A percentile compares a stretch with the other conserved stretches of the same genome.
Evolutionary conservation across 371 early-diverging fungal genomes (phyloP).

Genomic region (Mortierella sp.): DNA sequence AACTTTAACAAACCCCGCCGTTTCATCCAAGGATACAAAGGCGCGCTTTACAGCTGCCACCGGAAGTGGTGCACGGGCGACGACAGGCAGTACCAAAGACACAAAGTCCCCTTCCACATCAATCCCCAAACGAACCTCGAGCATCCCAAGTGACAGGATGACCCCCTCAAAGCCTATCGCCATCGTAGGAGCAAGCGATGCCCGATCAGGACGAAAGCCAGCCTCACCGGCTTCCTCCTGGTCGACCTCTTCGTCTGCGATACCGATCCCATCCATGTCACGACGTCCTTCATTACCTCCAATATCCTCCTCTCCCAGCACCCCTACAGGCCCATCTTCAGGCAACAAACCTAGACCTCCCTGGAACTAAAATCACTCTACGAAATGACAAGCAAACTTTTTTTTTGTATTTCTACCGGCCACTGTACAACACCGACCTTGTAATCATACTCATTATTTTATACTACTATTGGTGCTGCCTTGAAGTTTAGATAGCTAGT

Average conservation of each 20-base stretch:
- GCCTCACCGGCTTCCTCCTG: conserved; percentile 25
- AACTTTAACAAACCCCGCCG: neutral
- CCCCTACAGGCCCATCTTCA: conserved; percentile 5
- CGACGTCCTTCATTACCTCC: conserved; percentile 18
- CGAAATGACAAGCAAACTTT: neutral
- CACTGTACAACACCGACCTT: conserved; percentile 7
- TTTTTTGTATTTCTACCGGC: conserved; percentile 6
- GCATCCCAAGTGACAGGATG: neutral
- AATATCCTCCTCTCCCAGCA: conserved; percentile 6
- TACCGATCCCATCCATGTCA: neutral
- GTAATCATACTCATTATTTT: neutral
- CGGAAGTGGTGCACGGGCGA: neutral
- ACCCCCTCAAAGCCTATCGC: conserved; percentile 19
- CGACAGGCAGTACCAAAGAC: neutral
- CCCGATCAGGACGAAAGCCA: conserved; percentile 14
- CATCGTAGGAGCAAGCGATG: conserved; percentile 7
- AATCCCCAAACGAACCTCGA: neutral
- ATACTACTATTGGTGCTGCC: neutral
- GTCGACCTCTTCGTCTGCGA: conserved; percentile 5
- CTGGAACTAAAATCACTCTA: conserved; percentile 1
- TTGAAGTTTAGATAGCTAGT: neutral
- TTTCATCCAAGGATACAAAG: conserved; percentile 13
- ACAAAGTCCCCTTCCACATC: neutral
- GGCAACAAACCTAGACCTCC: conserved; percentile 7
- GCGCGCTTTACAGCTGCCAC: neutral